Evolutionary conservation across 1,139 yeast genomes (phyloP), one percentile per base, ranked within the genome.

Genomic region (Candida gigantensis): DNA sequence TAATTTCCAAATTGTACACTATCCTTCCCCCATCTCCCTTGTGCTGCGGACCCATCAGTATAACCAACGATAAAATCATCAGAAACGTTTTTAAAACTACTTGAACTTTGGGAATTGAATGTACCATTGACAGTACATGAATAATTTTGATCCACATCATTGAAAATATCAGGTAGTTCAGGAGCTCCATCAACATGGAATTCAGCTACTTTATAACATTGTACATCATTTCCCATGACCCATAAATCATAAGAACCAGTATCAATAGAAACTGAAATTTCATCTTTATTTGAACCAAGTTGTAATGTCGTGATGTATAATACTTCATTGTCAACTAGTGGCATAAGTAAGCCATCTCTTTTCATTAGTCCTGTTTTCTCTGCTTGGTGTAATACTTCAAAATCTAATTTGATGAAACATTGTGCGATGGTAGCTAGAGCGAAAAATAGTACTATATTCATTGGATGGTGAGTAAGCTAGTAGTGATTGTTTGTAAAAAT

Each of bases 11-110:
- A 43, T 16, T 16, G 32, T 3, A 56, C 63, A 49, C 81, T 87
- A 49, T 88, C 80, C 44, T 66, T 57, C 32, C 81, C 74, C 89
- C 89, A 84, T 38, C 68, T 56, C 34, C 81, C 74, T 53, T 9
- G 24, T 9, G 58, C 56, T 4, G 40, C 41, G 5, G 55, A 43
- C 37, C 73, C 81, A 39, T 60, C 61, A 21, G 79, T 85, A 51
- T 83, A 84, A 2, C 32, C 34, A 33, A 49, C 43, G 3, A n/a
- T 14, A 32, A 48, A 52, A 7, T 20, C 33, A 5, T 34, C 25
- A 3, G 5, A 27, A 13, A 14, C n/a, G 8, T 3, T 10, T 7
- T 31, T 13, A 23, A 37, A 44, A 3, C 44, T 39, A 5, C 21
- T 16, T 6, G 50, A 46, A 11, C 18, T 23, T 3, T 33, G 23